A percentile compares a stretch with the other conserved stretches of the same genome.
Conservation (phyloP, 2,329 filamentous ascomycete genomes). For the Paradendryphiella salina region DNA sequence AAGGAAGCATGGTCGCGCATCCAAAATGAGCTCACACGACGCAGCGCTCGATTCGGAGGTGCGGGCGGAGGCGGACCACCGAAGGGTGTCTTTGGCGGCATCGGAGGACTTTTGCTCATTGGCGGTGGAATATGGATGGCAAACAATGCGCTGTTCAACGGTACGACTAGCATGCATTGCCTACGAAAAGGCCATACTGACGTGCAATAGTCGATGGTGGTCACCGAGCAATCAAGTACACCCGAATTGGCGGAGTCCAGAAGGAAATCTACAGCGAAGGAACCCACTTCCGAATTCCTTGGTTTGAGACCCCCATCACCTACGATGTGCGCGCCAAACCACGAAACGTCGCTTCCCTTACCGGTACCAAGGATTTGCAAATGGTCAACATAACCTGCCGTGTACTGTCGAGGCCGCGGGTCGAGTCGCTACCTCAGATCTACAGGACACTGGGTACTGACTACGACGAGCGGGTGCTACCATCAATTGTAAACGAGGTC, state of each 20-base stretch:
- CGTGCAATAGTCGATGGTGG: conserved; percentile 79
- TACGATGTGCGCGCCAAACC: conserved; percentile 99
- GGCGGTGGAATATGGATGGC: conserved; percentile 59
- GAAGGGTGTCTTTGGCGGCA: conserved; percentile 58
- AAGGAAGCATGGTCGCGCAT: conserved; percentile 68
- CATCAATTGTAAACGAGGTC: conserved; percentile 98
- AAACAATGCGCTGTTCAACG: conserved; percentile 71
- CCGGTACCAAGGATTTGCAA: conserved; percentile 97
- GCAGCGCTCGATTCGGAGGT: conserved; percentile 52
- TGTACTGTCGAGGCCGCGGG: conserved; percentile 88
- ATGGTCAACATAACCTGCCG: conserved; percentile 99
- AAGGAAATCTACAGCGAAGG: conserved; percentile 97
- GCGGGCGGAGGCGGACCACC: conserved; percentile 54
- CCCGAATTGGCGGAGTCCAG: conserved; percentile 85
- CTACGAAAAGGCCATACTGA: conserved; percentile 21
- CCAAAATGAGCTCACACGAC: conserved; percentile 61
- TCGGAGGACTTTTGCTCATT: conserved; percentile 58
- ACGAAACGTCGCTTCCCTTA: conserved; percentile 93
- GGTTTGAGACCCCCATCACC: conserved; percentile 95
- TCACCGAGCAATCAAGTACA: conserved; percentile 98
- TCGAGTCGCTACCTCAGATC: conserved; percentile 91
- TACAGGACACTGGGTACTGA: conserved; percentile 94
- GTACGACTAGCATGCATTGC: conserved; percentile 45
- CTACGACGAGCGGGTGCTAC: conserved; percentile 97
- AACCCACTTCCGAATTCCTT: conserved; percentile 93